phyloP scores from a whole-genome alignment of 208 protist genomes.

The Strigomonas culicis region DNA sequence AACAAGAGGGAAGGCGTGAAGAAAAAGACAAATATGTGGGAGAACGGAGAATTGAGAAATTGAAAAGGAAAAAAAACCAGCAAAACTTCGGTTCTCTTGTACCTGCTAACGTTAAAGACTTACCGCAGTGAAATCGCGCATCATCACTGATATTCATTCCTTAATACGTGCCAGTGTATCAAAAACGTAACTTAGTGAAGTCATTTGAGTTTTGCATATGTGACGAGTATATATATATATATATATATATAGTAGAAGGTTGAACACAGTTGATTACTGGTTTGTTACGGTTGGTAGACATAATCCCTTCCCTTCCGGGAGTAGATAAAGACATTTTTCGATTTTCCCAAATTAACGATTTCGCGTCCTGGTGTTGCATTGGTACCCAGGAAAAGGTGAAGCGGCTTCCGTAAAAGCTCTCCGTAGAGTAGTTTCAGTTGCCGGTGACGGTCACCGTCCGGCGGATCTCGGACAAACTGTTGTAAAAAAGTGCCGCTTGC shows the following conservation, averaged over 20 bases:
- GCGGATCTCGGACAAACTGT: constrained; percentile 51
- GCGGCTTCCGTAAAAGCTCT: constrained; percentile 47
- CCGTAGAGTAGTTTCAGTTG: constrained; percentile 63
- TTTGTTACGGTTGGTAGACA: constrained; percentile 40
- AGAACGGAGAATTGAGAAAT: not conserved
- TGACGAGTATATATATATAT: constrained; percentile 12
- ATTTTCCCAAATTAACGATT: constrained; percentile 75
- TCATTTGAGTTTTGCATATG: constrained; percentile 10
- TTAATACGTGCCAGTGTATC: not conserved
- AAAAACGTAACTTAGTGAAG: not conserved
- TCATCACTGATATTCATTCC: too few relatives aligned
- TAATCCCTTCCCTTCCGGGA: constrained; percentile 61
- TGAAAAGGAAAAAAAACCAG: not conserved
- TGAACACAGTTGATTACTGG: constrained; percentile 3
- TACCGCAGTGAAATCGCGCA: too few relatives aligned
- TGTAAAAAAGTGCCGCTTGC: constrained; percentile 66
- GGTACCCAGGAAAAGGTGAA: constrained; percentile 73
- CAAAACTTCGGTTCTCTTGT: not conserved
- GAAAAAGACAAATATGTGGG: constrained; percentile 6
- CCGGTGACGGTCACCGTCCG: constrained; percentile 74
- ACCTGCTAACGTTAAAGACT: too few relatives aligned
- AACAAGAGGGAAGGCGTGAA: constrained; percentile 4
- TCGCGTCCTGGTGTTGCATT: constrained; percentile 58
- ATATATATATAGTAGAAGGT: not conserved
- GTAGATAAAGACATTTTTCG: constrained; percentile 83